Evolutionary conservation across 2,329 filamentous ascomycete genomes (phyloP).

Genomic region (Gaeumannomyces tritici): DNA sequence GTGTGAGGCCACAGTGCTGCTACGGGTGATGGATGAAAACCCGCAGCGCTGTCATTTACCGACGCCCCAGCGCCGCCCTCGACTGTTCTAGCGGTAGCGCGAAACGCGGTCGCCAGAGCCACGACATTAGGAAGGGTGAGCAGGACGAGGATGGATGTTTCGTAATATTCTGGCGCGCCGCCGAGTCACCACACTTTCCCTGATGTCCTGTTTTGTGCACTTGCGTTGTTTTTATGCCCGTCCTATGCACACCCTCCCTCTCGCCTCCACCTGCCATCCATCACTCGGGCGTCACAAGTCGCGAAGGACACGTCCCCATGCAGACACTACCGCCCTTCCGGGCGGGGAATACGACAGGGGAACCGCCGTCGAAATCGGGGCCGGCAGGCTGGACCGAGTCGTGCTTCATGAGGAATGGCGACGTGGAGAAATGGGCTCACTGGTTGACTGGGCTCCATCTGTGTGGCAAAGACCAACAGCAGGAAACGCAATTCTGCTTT

Average conservation of each 20-base stretch:
- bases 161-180: not conserved
- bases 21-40: no score
- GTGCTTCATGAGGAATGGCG: not conserved
- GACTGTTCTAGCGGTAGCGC: not conserved
- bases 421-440: no score
- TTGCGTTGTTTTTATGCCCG: not conserved
- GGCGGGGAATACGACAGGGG: not conserved
- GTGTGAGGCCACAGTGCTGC: not conserved
- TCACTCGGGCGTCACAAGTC: not conserved
- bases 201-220: not conserved
- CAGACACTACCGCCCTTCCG: not conserved
- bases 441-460: not conserved
- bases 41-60: no score
- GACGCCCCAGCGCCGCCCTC: no score
- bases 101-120: not conserved
- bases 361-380: not conserved
- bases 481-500: not conserved
- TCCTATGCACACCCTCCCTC: not conserved
- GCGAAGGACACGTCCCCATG: not conserved
- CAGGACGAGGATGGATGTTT: not conserved
- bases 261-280: not conserved
- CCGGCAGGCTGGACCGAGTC: not conserved
- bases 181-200: not conserved
- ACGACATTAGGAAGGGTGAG: not conserved
- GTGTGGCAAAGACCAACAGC: not conserved